phyloP scores from a whole-genome alignment of 495 filamentous ascomycete species.

The Talaromyces adpressus region DNA sequence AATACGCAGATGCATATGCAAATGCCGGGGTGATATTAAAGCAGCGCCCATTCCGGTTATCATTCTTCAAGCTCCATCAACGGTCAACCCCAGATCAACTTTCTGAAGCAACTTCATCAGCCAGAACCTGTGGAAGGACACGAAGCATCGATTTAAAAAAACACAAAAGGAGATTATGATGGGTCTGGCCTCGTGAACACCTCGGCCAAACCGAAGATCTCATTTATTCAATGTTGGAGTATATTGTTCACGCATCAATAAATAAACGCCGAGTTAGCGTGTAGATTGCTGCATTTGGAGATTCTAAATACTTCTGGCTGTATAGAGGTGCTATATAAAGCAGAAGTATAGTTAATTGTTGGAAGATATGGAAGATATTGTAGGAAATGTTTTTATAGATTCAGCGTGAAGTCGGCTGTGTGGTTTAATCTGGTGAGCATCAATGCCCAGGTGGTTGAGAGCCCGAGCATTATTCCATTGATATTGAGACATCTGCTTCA shows the following conservation, averaged over 20 bases:
- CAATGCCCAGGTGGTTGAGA: no score
- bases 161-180: background rate
- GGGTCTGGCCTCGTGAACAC: background rate
- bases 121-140: background rate
- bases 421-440: background rate
- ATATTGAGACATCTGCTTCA: background rate
- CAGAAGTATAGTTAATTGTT: background rate
- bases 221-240: background rate
- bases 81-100: background rate
- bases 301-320: background rate
- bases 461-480: background rate
- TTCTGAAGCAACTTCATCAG: background rate
- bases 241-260: constrained; percentile 7
- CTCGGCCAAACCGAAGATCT: background rate
- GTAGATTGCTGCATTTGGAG: background rate
- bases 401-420: background rate
- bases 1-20: background rate
- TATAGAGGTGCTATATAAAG: background rate
- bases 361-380: background rate
- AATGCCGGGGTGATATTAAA: background rate
- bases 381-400: background rate
- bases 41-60: background rate
- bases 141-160: background rate
- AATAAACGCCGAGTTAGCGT: background rate
- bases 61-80: background rate